These are phyloP conservation scores for Arachis hypogaea DNA, from an alignment of 306 rosid genomes.

Conservation along the genomic window DNA sequence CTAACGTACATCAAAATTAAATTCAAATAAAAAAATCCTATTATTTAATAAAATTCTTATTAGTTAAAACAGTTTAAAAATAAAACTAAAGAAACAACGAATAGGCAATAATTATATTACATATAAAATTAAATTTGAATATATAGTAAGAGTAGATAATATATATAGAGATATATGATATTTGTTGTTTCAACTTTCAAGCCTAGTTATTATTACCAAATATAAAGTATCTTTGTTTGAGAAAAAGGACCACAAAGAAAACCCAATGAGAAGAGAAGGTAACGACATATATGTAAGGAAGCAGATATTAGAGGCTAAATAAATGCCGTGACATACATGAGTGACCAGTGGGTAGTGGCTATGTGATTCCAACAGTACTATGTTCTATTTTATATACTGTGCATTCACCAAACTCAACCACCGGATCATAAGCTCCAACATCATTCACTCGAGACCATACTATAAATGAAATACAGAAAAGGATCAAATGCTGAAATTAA, in stretches of 20 bases:
- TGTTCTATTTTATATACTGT: conserved; percentile 7
- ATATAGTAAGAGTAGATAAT: too few species aligned
- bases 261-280: conserved; percentile 4
- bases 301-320: conserved; percentile 33
- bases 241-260: conserved; percentile 25
- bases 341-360: conserved; percentile 28
- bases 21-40: too few species aligned
- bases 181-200: too few species aligned
- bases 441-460: neutral
- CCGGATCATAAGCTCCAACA: conserved; percentile 26
- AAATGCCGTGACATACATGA: conserved; percentile 37
- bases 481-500: neutral
- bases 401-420: conserved; percentile 40
- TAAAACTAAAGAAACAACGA: too few species aligned
- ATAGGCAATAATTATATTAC: too few species aligned
- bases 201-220: too few species aligned
- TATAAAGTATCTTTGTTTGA: too few species aligned
- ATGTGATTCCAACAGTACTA: conserved; percentile 14
- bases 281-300: conserved; percentile 9
- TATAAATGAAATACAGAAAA: neutral
- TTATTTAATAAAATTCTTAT: too few species aligned
- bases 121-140: too few species aligned
- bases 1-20: too few species aligned
- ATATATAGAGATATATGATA: too few species aligned
- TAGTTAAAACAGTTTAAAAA: too few species aligned